phyloP scores from a whole-genome alignment of 257 asterid species.

The Fraxinus pennsylvanica region DNA sequence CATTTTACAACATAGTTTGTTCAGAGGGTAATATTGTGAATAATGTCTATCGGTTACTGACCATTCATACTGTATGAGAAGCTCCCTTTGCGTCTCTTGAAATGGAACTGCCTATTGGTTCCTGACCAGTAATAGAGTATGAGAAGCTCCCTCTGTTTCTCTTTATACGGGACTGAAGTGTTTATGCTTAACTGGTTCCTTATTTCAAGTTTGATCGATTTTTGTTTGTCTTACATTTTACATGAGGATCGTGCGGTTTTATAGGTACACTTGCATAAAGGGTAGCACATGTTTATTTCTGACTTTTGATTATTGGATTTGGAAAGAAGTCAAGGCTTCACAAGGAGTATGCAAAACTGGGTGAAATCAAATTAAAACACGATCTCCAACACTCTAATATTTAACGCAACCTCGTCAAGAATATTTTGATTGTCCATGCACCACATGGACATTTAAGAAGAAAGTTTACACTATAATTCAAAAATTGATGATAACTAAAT shows the following conservation, averaged over 20 bases:
- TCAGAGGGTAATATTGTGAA: not conserved
- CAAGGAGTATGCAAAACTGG: slow-evolving; percentile 13
- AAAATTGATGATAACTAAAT: not conserved
- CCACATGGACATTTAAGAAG: not conserved
- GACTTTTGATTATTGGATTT: not conserved
- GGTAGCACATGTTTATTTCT: not conserved
- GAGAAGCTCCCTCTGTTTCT: not conserved
- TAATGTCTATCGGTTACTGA: not conserved
- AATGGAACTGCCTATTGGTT: not conserved
- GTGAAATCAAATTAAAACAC: not conserved
- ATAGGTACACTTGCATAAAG: not conserved
- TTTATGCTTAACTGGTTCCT: not conserved
- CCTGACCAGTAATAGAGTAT: not conserved
- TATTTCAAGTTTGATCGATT: not conserved
- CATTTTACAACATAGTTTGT: not conserved
- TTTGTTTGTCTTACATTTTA: not conserved
- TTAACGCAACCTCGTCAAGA: not conserved
- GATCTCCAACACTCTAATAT: not conserved
- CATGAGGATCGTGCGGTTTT: not conserved
- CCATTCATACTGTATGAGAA: not conserved
- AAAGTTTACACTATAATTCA: not conserved
- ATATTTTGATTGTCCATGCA: not conserved
- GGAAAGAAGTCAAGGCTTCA: slow-evolving; percentile 8
- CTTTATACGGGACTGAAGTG: not conserved
- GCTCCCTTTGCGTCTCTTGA: not conserved